Conservation (phyloP, 2,329 filamentous ascomycete genomes). For the Talaromyces sp. region DNA sequence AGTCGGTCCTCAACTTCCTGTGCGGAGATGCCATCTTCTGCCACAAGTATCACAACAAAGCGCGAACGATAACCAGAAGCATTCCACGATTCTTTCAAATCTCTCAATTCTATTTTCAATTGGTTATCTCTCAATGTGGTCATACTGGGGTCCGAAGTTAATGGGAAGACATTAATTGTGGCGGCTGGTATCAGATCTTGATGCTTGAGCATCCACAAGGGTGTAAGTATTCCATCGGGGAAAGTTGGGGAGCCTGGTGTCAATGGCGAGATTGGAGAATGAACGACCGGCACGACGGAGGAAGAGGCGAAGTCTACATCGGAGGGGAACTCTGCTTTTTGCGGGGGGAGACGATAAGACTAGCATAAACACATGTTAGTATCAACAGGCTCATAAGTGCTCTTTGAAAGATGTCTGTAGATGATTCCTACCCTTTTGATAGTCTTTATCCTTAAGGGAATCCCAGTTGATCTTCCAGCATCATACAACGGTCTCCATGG, state of each 20-base stretch:
- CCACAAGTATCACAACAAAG: constrained; percentile 72
- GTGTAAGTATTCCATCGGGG: constrained; percentile 81
- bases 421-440: constrained; percentile 71
- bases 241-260: constrained; percentile 79
- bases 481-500: constrained; percentile 64
- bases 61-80: constrained; percentile 66
- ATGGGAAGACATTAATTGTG: constrained; percentile 74
- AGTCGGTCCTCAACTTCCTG: constrained; percentile 71
- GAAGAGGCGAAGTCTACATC: constrained; percentile 50
- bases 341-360: constrained; percentile 57
- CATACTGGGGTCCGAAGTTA: constrained; percentile 69
- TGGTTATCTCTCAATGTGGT: constrained; percentile 80
- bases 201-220: constrained; percentile 83
- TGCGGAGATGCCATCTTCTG: constrained; percentile 63
- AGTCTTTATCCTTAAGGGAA: constrained; percentile 65
- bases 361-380: constrained; percentile 19
- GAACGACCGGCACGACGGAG: constrained; percentile 52
- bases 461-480: constrained; percentile 47
- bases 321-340: constrained; percentile 60
- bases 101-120: constrained; percentile 81
- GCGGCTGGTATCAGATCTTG: constrained; percentile 78
- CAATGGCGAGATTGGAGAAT: constrained; percentile 88
- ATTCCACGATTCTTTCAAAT: constrained; percentile 63
- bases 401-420: not conserved
- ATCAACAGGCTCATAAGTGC: not conserved